Evolutionary conservation across 441 rosid species (phyloP).

Genomic region (Mallotus japonicus): DNA sequence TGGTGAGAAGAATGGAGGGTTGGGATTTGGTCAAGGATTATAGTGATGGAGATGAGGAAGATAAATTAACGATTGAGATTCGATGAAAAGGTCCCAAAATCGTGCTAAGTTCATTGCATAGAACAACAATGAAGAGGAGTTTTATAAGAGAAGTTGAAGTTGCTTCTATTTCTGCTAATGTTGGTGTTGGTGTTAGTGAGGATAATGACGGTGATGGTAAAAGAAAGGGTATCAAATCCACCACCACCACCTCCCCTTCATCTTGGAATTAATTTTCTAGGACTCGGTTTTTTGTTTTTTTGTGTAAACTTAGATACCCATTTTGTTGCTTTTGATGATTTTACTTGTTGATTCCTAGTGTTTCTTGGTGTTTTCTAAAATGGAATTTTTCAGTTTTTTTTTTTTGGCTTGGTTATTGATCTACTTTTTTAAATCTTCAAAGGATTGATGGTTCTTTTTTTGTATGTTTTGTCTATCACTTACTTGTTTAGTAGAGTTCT

Average conservation of each 20-base stretch:
- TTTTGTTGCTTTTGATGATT: constrained; percentile 41
- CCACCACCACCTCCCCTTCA: constrained; percentile 6
- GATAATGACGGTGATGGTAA: background rate
- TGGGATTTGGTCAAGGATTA: constrained; percentile 62
- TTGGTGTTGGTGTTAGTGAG: background rate
- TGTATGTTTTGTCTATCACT: constrained; percentile 48
- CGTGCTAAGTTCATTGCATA: constrained; percentile 68
- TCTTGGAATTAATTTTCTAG: constrained; percentile 10
- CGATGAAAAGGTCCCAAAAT: constrained; percentile 91
- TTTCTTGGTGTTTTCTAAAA: constrained; percentile 30
- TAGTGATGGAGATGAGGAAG: constrained; percentile 1
- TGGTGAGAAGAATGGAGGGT: constrained; percentile 66
- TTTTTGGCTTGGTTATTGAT: constrained; percentile 46
- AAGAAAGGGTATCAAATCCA: constrained; percentile 32
- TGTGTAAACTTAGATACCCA: constrained; percentile 35
- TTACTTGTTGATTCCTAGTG: constrained; percentile 42
- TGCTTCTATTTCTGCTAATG: background rate
- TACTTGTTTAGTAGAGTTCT: constrained; percentile 48
- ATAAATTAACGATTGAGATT: constrained; percentile 54
- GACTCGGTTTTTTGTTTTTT: background rate
- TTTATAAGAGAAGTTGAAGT: constrained; percentile 62
- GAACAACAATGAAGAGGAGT: constrained; percentile 79
- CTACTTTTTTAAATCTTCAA: constrained; percentile 49
- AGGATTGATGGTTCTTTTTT: constrained; percentile 39
- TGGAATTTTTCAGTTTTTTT: constrained; percentile 46